Evolutionary conservation across 2,329 filamentous ascomycete species (phyloP), one percentile per base, ranked within the genome.

Genomic region (Paecilomyces niveus): DNA sequence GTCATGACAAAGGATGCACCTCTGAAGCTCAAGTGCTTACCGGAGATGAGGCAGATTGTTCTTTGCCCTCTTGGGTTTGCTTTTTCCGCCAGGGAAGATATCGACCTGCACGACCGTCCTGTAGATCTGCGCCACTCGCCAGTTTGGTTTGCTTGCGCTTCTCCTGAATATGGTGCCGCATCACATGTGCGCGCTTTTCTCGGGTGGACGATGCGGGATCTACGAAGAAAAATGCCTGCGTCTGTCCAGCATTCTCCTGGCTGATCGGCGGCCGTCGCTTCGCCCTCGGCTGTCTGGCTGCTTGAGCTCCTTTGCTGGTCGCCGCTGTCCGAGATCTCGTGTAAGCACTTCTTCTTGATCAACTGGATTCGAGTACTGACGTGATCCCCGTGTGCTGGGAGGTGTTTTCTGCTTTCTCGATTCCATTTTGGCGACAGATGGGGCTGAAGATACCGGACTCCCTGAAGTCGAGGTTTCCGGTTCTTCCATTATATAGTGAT

Each of bases 141-240:
- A 65, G 57, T 60, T 69, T 71, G 53, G 64, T 70, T 57, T 71
- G 71, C 58, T 66, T 72, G 49, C 67, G 66, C 62, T 76, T 76
- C 60, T 75, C 68, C 55, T 76, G 72, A n/a, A 76, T 73, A 65
- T 77, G 74, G 57, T 76, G 72, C 35, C 73, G 73, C 74, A 77
- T 76, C 21, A 77, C 74, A 69, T 77, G 74, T 6, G 74, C 73
- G 31, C 74, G 73, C 56, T 76, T 76, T 57, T 74, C 74, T 32
- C 72, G 70, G 18, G 71, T 75, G 3, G 74, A 75, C 3, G 74
- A 75, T 56, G 67, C 70, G 7, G 68, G 69, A 55, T 76, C 70
- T 53, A 76, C 74, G 62, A 77, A 76, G 59, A 74, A 76, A 57
- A 76, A 76, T 5, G 67, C 60, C 62, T 72, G 71, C 10, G 62